Base-by-base conservation (phyloP, 75 land plant species). In the Picea glauca region DNA sequence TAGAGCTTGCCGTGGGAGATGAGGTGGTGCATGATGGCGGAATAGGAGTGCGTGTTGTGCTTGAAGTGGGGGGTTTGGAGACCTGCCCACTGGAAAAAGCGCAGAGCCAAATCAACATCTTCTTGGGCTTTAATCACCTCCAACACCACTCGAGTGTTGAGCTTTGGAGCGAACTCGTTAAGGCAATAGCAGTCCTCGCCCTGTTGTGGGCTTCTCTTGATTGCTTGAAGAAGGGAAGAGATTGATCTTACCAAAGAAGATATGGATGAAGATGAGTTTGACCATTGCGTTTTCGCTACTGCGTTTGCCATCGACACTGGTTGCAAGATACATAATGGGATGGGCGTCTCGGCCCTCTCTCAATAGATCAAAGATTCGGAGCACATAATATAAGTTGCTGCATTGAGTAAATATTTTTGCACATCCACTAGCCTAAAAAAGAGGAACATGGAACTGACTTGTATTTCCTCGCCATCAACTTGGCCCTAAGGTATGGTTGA, bases 11-110 rank as follows among this genome's bases (percentile, higher is more conserved):
- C n/a, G 61, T 76, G 78, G 31, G 78, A 76, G 46, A 81, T 40
- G n/a, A 81, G 78, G 30, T 8, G 62, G 72, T 58, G 58, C 56
- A 33, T 81, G 23, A 81, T 76, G 54, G 72, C 65, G 9, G n/a
- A 33, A 17, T 54, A 81, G 20, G 58, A 18, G 21, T 46, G 60
- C 14, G 74, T 58, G 30, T 75, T 77, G 73, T 72, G 14, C 35
- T 76, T 76, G 13, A 58, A 60, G 73, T 64, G 68, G 30, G 81
- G 67, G 77, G n/a, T 23, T 59, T 73, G 84, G 64, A 21, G 58
- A 15, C 60, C 60, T 15, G 84, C 80, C 81, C 84, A 83, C 46
- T 50, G 43, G 78, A 83, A 83, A 80, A 83, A 83, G 81, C 63
- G 63, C 46, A 83, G 81, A 58, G 78, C 64, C 32, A 60, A 76